Percentiles rank a stretch among this genome's conserved stretches.
These are phyloP conservation scores for Aspergillus unguis DNA, from an alignment of 2,329 filamentous ascomycete genomes.

Conservation along the genomic window DNA sequence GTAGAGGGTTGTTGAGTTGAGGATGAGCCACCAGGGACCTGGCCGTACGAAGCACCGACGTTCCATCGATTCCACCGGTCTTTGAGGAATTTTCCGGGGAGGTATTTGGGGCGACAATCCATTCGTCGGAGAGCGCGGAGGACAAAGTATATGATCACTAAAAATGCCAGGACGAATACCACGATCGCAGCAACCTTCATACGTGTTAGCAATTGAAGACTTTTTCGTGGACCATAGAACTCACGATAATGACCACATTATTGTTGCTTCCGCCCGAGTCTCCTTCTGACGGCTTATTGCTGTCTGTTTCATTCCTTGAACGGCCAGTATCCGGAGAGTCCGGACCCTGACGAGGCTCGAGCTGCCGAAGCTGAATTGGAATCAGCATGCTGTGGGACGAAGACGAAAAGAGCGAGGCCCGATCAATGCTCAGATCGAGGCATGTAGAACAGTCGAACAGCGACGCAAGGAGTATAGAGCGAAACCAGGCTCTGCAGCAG, in stretches of 20 bases:
- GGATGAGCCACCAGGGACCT: conserved; percentile 29
- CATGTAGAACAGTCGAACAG: conserved; percentile 2
- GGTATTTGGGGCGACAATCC: conserved; percentile 49
- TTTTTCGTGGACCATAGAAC: conserved; percentile 9
- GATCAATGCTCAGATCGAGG: conserved; percentile 5
- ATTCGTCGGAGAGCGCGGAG: conserved; percentile 44
- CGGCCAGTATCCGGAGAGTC: not conserved
- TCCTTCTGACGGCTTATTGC: not conserved
- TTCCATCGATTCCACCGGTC: conserved; percentile 52
- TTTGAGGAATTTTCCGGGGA: conserved; percentile 52
- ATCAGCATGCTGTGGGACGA: conserved; percentile 20
- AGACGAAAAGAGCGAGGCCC: conserved; percentile 12
- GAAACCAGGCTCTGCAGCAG: not conserved
- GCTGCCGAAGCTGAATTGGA: conserved; percentile 17
- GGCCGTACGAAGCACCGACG: conserved; percentile 41
- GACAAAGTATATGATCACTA: conserved; percentile 33
- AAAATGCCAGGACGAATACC: conserved; percentile 30
- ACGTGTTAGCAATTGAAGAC: conserved; percentile 8
- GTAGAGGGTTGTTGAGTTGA: conserved; percentile 17
- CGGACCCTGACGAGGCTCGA: conserved; percentile 17
- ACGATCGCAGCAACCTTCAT: conserved; percentile 28
- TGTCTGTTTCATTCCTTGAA: not conserved
- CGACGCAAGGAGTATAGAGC: not conserved
- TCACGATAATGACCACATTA: conserved; percentile 30
- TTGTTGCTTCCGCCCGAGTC: conserved; percentile 21